Base-by-base conservation (phyloP, 169 alveolate species). In the Cryptosporidium tyzzeri region DNA sequence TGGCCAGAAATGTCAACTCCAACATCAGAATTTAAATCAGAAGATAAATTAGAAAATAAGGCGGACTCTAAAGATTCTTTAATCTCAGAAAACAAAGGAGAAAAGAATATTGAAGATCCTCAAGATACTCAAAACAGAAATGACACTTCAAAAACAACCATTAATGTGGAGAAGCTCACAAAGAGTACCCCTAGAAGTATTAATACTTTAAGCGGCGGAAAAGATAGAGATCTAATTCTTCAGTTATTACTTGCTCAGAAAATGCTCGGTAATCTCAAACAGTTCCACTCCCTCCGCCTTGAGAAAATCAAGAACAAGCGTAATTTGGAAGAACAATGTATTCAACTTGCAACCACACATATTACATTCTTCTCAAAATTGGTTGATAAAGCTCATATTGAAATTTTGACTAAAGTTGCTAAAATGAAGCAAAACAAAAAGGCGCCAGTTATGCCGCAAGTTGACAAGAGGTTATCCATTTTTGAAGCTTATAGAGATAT, bases 1-100 rank as follows among this genome's bases (percentile, higher is more conserved):
- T 73, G 86, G 86, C 86, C 86, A 10, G 70, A 73, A 8, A 23
- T 51, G 26, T 33, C 71, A 21, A 50, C 51, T 9, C 31, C 16
- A n/a, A 23, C 33, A 26, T 10, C 39, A 8, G 69, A 18, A 3
- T 7, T 18, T 12, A 18, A 41, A 7, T 5, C 80, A 8, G 33
- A 21, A 44, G 35, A n/a, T n/a, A 3, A 12, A 4, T 31, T 14
- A 3, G 45, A 65, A 65, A 26, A 33, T 3, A 14, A 59, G 31
- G 0, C 18, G 18, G 51, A 51, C 10, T 33, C 55, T n/a, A 37
- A 33, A 18, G 80, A 7, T 8, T 9, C 37, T 7, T 16, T 6
- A 23, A 8, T 61, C 4, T 16, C 51, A 1, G 7, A 35, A 6
- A 16, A 8, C 4, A 35, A 37, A 21, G 35, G 48, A 23, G 74